These are phyloP conservation scores for Tolypocladium amazonense DNA, from an alignment of 2,329 filamentous ascomycete genomes.

Conservation along the genomic window DNA sequence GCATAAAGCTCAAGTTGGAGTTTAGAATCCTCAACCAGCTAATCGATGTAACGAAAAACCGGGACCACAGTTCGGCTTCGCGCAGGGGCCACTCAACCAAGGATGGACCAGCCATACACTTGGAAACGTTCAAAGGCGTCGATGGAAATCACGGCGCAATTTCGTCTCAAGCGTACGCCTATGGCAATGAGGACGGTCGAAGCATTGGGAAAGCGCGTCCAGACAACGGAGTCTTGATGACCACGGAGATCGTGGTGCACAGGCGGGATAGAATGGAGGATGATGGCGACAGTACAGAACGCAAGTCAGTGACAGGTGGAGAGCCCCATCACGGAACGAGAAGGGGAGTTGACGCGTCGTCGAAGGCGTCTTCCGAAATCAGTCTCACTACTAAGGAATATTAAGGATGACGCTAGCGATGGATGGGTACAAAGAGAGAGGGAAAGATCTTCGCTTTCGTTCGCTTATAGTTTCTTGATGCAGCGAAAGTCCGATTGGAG, in stretches of 20 bases:
- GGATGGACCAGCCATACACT: not conserved
- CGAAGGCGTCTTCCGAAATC: not conserved
- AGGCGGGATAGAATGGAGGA: not conserved
- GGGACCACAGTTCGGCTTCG: not conserved
- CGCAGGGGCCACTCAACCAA: not conserved
- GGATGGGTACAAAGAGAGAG: not conserved
- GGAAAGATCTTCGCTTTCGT: not conserved
- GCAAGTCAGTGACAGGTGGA: not conserved
- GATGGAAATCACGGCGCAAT: not conserved
- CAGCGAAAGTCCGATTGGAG: not conserved
- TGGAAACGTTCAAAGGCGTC: not conserved
- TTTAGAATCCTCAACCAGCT: constrained; percentile 21
- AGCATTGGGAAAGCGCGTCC: not conserved
- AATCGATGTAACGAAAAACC: constrained; percentile 7
- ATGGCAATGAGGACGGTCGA: not conserved
- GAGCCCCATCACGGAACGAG: not conserved
- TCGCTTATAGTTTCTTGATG: not conserved
- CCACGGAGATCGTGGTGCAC: not conserved
- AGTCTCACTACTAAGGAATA: not conserved
- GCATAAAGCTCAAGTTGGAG: constrained; percentile 22
- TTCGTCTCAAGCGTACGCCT: not conserved
- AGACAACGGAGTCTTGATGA: not conserved
- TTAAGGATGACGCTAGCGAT: not conserved
- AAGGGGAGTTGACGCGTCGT: not conserved
- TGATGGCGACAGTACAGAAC: not conserved